Evolutionary conservation across 768 basidiomycete genomes (phyloP).

Genomic region (Gyrodon lividus): DNA sequence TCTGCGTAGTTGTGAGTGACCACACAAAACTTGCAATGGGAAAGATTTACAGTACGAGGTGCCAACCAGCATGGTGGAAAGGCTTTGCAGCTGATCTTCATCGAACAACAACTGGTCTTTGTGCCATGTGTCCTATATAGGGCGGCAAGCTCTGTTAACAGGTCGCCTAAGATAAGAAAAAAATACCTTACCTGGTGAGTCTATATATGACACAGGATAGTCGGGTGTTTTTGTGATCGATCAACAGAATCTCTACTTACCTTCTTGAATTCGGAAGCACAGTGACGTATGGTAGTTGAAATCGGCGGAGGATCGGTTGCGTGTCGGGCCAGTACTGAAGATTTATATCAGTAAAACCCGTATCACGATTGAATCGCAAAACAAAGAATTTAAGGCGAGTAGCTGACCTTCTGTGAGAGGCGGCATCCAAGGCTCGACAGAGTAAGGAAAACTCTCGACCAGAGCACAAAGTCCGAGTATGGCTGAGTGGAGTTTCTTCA

Average conservation of each 20-base stretch:
- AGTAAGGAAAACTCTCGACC: constrained; percentile 93
- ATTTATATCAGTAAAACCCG: not conserved
- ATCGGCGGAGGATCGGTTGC: constrained; percentile 87
- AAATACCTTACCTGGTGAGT: constrained; percentile 55
- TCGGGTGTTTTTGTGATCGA: constrained; percentile 5
- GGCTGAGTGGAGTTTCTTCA: constrained; percentile 81
- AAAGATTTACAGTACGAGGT: constrained; percentile 72
- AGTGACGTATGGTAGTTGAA: constrained; percentile 84
- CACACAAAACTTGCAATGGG: constrained; percentile 1
- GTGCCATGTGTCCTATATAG: constrained; percentile 85
- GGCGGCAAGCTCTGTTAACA: constrained; percentile 10
- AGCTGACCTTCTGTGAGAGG: constrained; percentile 68
- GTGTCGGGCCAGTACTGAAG: constrained; percentile 68
- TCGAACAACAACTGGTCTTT: constrained; percentile 84
- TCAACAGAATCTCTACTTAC: constrained; percentile 36
- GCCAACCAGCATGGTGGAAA: constrained; percentile 87
- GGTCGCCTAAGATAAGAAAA: not conserved
- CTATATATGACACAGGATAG: constrained; percentile 29
- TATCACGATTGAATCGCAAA: not conserved
- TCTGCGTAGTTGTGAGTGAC: constrained; percentile 19
- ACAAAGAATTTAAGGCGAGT: not conserved
- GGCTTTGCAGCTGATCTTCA: constrained; percentile 84
- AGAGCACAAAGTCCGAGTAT: constrained; percentile 93
- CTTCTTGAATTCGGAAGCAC: constrained; percentile 85
- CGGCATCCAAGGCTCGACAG: constrained; percentile 92